Base-by-base conservation (phyloP, 192 early-diverging fungal species). In the Coemansia sp. region DNA sequence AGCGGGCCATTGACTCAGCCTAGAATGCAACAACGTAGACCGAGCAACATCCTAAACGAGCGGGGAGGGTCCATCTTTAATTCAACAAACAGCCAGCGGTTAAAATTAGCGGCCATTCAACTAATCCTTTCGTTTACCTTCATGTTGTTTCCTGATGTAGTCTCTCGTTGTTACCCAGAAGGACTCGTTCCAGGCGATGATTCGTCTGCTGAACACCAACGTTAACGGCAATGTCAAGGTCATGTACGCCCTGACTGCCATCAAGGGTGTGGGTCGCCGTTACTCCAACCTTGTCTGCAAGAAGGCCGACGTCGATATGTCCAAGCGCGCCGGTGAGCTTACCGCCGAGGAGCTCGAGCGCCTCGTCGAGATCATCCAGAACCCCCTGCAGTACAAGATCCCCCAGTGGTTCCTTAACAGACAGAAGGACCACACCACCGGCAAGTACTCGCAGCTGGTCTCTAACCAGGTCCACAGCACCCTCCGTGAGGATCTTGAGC, bases 401-500 rank as follows among this genome's bases (percentile, higher is more conserved):
- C 97, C 97, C 67, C 87, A 93, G 86, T 99, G 97, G 97, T 99
- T 97, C 93, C 90, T 99, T 64, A 99, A 99, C 92, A 91, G 95
- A 85, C 97, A 99, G 85, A 98, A 97, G 92, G 95, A 98, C 88
- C 90, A 94, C 79, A 87, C 90, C 72, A 91, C 94, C 78, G 95
- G 95, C 83, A 95, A 94, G 86, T 95, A 92, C 91, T 89, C 91
- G 67, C 97, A 99, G 87, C 85, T 93, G 66, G 86, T 99, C 73
- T 91, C 97, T 75, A 99, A 99, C 90, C 85, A 77, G 63, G 84
- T 98, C 43, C 95, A 98, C 88, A 96, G 90, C 89, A 91, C 92
- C 87, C 87, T 95, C 85, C 95, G 97, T 94, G 95, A 97, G 87
- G 97, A 99, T 80, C 87, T 99, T 63, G 97, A 99, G 87, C 92